phyloP scores from a whole-genome alignment of 306 rosid species.

The Acacia melanoxylon region DNA sequence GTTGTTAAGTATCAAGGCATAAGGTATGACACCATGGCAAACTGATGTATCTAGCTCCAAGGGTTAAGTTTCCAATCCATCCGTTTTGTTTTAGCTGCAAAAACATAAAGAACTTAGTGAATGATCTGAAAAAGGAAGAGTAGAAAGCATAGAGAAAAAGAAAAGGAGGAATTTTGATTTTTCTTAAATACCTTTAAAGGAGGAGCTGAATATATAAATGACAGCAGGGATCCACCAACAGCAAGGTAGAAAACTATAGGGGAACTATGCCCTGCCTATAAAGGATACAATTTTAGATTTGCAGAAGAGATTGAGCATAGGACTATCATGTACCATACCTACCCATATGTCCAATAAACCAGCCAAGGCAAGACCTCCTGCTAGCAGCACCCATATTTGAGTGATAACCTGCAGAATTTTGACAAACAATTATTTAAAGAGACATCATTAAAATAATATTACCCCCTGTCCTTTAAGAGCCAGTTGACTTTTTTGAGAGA shows the following conservation, averaged over 20 bases:
- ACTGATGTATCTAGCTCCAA: conserved; percentile 97
- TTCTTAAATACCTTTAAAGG: conserved; percentile 70
- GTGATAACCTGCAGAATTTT: conserved; percentile 67
- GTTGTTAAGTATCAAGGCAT: conserved; percentile 21
- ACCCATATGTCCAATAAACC: conserved; percentile 85
- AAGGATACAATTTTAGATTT: background rate
- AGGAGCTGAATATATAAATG: conserved; percentile 96
- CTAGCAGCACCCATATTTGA: conserved; percentile 90
- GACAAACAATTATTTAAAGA: background rate
- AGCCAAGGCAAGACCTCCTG: conserved; percentile 82
- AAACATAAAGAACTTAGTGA: conserved; percentile 35
- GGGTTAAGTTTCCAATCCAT: conserved; percentile 97
- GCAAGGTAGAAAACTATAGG: conserved; percentile 87
- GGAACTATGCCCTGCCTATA: conserved; percentile 81
- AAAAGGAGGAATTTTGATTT: background rate
- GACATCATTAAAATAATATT: background rate
- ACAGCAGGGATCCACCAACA: conserved; percentile 79
- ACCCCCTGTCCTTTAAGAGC: too few species aligned
- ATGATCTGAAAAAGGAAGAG: background rate
- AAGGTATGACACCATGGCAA: conserved; percentile 81
- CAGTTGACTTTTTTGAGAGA: too few species aligned
- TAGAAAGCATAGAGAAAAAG: background rate
- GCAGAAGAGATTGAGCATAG: conserved; percentile 11
- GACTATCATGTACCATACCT: conserved; percentile 24
- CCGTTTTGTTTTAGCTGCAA: conserved; percentile 96